Evolutionary conservation across 1,284 basidiomycete genomes (phyloP).

Genomic region (Cystobasidium sp.): DNA sequence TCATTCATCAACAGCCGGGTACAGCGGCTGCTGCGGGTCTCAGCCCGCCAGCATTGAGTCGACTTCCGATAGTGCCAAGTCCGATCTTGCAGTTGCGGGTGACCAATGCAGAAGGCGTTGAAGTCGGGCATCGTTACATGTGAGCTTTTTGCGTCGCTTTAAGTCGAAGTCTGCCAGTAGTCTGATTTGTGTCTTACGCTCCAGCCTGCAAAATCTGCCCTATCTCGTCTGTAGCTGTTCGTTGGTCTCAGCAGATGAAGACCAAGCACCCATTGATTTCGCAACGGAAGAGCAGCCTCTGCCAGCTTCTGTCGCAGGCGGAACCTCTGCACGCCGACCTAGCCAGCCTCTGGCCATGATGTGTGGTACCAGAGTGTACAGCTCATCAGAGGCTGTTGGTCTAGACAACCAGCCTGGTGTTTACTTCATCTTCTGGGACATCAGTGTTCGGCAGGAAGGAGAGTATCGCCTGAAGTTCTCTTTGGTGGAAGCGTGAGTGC

Average conservation of each 20-base stretch:
- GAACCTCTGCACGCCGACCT: constrained; percentile 42
- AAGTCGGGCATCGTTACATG: constrained; percentile 37
- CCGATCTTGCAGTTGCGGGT: constrained; percentile 50
- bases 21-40: constrained; percentile 44
- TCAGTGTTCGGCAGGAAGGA: constrained; percentile 76
- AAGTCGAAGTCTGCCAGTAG: neutral
- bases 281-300: constrained; percentile 49
- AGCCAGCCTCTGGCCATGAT: constrained; percentile 66
- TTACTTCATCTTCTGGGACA: constrained; percentile 87
- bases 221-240: constrained; percentile 50
- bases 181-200: neutral
- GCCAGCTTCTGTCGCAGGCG: constrained; percentile 36
- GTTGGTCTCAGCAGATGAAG: constrained; percentile 66
- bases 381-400: constrained; percentile 74
- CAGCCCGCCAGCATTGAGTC: constrained; percentile 15
- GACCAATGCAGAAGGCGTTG: constrained; percentile 26
- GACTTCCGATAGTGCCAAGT: constrained; percentile 51
- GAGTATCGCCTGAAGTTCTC: constrained; percentile 74
- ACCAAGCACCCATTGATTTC: constrained; percentile 51
- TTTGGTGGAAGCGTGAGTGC: constrained; percentile 73
- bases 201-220: constrained; percentile 43
- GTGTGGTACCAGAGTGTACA: constrained; percentile 82
- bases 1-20: constrained; percentile 40
- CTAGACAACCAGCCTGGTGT: constrained; percentile 68
- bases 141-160: constrained; percentile 26